Conservation (phyloP, 495 filamentous ascomycete species). For the Mytilinidion resinicola region DNA sequence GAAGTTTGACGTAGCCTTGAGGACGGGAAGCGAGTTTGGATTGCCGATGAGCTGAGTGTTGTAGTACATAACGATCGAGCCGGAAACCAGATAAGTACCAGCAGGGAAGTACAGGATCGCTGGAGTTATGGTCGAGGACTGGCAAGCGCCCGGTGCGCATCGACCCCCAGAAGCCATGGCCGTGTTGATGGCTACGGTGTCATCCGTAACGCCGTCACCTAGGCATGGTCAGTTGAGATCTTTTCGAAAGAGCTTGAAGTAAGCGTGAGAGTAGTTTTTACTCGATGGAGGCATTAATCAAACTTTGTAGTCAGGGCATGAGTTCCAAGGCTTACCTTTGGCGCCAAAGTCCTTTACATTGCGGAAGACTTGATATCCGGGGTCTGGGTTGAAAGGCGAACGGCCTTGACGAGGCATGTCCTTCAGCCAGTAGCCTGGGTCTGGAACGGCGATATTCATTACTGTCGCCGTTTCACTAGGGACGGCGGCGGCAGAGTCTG, state of each 20-base stretch:
- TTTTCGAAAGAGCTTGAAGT: not conserved
- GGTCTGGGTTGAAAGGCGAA: slow-evolving; percentile 29
- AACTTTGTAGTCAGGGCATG: not conserved
- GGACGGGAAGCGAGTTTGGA: slow-evolving; percentile 32
- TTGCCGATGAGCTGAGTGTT: slow-evolving; percentile 40
- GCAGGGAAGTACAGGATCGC: slow-evolving; percentile 36
- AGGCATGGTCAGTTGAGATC: slow-evolving; percentile 14
- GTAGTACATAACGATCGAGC: slow-evolving; percentile 33
- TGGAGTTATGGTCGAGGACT: slow-evolving; percentile 66
- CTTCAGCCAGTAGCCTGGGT: slow-evolving; percentile 20
- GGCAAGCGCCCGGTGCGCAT: slow-evolving; percentile 63
- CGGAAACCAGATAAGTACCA: slow-evolving; percentile 32
- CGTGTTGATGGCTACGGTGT: slow-evolving; percentile 81
- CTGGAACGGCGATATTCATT: not conserved
- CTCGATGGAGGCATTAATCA: too few relatives aligned
- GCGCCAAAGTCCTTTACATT: slow-evolving; percentile 65
- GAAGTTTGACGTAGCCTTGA: slow-evolving; percentile 37
- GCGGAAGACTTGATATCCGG: slow-evolving; percentile 67
- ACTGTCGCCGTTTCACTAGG: too few relatives aligned
- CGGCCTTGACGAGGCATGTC: slow-evolving; percentile 27
- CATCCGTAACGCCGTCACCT: slow-evolving; percentile 75
- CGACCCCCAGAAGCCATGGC: slow-evolving; percentile 72
- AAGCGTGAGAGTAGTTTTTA: too few relatives aligned
- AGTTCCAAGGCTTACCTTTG: slow-evolving; percentile 19
- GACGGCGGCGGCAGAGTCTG: too few relatives aligned